Evolutionary conservation across 2,329 filamentous ascomycete genomes (phyloP).

Genomic region (Scedosporium boydii): DNA sequence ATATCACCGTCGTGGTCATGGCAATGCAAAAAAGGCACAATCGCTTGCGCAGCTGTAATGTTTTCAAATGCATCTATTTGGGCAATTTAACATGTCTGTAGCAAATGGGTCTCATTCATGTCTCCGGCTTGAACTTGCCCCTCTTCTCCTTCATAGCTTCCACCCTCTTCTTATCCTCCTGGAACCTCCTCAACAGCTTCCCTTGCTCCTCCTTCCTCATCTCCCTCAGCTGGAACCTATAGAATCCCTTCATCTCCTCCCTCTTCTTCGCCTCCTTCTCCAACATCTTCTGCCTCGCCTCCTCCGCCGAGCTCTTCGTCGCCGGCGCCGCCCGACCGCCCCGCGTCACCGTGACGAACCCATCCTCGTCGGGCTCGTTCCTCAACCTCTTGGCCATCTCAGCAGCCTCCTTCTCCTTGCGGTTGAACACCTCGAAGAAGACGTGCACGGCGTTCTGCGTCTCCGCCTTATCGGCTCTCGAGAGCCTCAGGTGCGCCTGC

Average conservation of each 20-base stretch:
- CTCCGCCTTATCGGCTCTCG: slow-evolving; percentile 56
- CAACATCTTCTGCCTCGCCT: slow-evolving; percentile 46
- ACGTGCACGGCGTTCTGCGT: slow-evolving; percentile 71
- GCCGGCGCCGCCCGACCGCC: slow-evolving; percentile 69
- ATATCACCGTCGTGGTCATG: no score
- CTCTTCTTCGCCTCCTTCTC: slow-evolving; percentile 56
- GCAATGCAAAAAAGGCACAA: neutral
- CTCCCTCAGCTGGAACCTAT: slow-evolving; percentile 74
- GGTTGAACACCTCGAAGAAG: slow-evolving; percentile 77
- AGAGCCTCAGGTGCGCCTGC: slow-evolving; percentile 59
- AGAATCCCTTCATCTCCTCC: slow-evolving; percentile 62
- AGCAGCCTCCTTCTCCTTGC: slow-evolving; percentile 54
- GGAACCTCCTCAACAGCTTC: slow-evolving; percentile 60
- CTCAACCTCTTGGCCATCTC: slow-evolving; percentile 56
- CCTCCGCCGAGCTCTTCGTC: slow-evolving; percentile 59
- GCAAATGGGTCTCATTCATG: slow-evolving; percentile 16
- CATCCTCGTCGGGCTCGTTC: slow-evolving; percentile 84
- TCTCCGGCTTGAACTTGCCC: slow-evolving; percentile 49
- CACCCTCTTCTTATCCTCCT: slow-evolving; percentile 65
- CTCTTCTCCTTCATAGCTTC: slow-evolving; percentile 60
- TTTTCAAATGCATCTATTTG: neutral
- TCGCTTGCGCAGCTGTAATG: no score
- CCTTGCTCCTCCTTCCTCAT: slow-evolving; percentile 66
- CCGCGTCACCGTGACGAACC: slow-evolving; percentile 83
- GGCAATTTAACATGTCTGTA: no score